Evolutionary conservation across 2,329 filamentous ascomycete genomes (phyloP), one percentile per base, ranked within the genome.

Genomic region (Pestalotiopsis sp.): DNA sequence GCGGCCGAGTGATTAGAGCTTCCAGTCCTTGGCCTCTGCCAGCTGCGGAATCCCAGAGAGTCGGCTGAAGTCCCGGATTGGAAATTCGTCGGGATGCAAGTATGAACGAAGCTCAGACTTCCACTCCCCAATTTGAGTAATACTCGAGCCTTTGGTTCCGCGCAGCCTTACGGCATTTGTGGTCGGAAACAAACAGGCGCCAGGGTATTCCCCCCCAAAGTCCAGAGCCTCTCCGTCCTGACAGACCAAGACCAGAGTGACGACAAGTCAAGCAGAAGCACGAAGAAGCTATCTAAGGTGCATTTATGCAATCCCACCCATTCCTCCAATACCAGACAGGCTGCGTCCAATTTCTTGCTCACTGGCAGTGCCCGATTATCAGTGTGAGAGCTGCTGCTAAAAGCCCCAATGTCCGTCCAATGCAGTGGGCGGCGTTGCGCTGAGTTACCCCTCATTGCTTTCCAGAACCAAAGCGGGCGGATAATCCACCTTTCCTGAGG

Each of bases 271-370:
- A 64, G 61, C 39, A 64, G 61, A 36, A 49, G 39, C 61, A 64
- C 61, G 49, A 64, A 64, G 41, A 64, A 20, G 61, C 61, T 64
- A 64, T 64, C 61, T 64, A 64, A 64, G 25, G 23, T 25, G 38
- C 39, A 13, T 64, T 49, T 25, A 64, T 62, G 27, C 27, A 62
- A 62, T 13, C 27, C 12, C 25, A n/a, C 59, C 31, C 14, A 62
- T 9, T 59, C 23, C 59, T 62, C 59, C 27, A 36, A 39, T 31
- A 39, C 57, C 57, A 59, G 45, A 17, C 31, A 36, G 7, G 9
- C 20, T 23, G 23, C 23, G 12, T 23, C 57, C 17, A 9, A 59
- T 23, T 36, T 13, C 23, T 23, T 36, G 27, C 57, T 27, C 27
- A 36, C 57, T 13, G 13, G 57, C 57, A 52, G 20, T 52, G 14